A percentile compares a stretch with the other conserved stretches of the same genome.
Conservation (phyloP, 495 filamentous ascomycete genomes). For the Penicillium canescens region DNA sequence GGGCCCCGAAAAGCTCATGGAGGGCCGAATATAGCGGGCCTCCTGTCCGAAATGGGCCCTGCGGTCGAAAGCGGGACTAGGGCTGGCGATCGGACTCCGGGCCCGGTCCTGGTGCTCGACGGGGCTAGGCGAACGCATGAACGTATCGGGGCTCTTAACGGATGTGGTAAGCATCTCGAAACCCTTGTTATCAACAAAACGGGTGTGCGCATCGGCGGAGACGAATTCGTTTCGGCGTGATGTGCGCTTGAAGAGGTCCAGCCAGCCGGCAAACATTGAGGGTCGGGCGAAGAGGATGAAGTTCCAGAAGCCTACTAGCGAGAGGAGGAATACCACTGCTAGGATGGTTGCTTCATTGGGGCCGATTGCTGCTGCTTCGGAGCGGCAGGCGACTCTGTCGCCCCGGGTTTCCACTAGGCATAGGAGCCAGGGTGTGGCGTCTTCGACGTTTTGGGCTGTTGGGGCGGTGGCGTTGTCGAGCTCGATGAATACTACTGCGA, state of each 20-base stretch:
- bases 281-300: constrained; percentile 76
- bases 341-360: constrained; percentile 76
- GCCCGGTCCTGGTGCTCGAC: constrained; percentile 17
- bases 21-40: constrained; percentile 54
- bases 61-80: constrained; percentile 33
- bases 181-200: constrained; percentile 63
- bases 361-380: constrained; percentile 45
- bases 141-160: constrained; percentile 45
- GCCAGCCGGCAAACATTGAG: constrained; percentile 84
- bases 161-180: constrained; percentile 76
- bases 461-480: constrained; percentile 68
- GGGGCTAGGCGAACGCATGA: constrained; percentile 43
- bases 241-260: constrained; percentile 58
- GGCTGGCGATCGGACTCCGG: constrained; percentile 15
- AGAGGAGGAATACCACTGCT: constrained; percentile 78
- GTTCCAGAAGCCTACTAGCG: constrained; percentile 83
- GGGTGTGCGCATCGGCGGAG: constrained; percentile 73
- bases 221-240: constrained; percentile 70
- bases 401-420: constrained; percentile 64
- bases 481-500: constrained; percentile 85
- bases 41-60: constrained; percentile 50
- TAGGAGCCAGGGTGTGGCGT: constrained; percentile 65
- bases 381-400: constrained; percentile 65
- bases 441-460: constrained; percentile 50
- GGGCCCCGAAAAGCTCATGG: constrained; percentile 60